Percentiles rank a stretch among this genome's conserved stretches.
These are phyloP conservation scores for Cenococcum geophilum DNA, from an alignment of 495 filamentous ascomycete species.

Conservation along the genomic window DNA sequence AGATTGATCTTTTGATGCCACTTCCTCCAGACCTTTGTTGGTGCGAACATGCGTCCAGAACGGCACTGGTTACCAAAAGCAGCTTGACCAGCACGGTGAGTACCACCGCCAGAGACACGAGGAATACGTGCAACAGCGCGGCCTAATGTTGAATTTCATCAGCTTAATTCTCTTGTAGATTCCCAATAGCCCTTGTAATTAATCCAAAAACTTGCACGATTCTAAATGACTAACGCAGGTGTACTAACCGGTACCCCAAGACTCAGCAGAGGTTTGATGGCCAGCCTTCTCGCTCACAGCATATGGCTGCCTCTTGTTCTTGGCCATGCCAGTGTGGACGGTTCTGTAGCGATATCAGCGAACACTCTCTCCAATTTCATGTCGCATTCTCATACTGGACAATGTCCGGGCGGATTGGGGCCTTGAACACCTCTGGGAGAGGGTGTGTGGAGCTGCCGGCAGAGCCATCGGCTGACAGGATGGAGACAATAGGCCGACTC, in stretches of 20 bases:
- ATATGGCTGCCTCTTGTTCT: slow-evolving; percentile 99
- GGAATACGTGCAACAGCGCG: slow-evolving; percentile 99
- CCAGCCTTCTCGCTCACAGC: slow-evolving; percentile 99
- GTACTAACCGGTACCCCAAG: slow-evolving; percentile 83
- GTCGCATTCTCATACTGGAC: slow-evolving; percentile 57
- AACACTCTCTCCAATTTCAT: no score
- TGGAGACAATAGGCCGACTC: slow-evolving; percentile 89
- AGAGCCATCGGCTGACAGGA: slow-evolving; percentile 87
- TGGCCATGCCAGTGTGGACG: slow-evolving; percentile 98
- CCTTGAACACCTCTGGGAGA: slow-evolving; percentile 87
- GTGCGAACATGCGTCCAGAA: slow-evolving; percentile 99
- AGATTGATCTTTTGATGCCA: slow-evolving; percentile 99
- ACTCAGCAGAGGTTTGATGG: slow-evolving; percentile 99
- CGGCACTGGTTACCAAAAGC: slow-evolving; percentile 99
- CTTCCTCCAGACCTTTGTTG: slow-evolving; percentile 99
- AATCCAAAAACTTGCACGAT: no score
- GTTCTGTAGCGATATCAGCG: slow-evolving; percentile 16
- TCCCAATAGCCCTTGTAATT: slow-evolving; percentile 48
- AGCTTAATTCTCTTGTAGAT: slow-evolving; percentile 9
- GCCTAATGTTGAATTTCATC: slow-evolving; percentile 43
- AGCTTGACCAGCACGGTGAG: slow-evolving; percentile 98
- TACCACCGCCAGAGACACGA: slow-evolving; percentile 99
- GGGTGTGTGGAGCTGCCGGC: slow-evolving; percentile 78
- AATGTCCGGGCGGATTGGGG: slow-evolving; percentile 94
- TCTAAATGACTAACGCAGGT: no score